Evolutionary conservation across 768 basidiomycete species (phyloP).

Genomic region (Suillus paluster): DNA sequence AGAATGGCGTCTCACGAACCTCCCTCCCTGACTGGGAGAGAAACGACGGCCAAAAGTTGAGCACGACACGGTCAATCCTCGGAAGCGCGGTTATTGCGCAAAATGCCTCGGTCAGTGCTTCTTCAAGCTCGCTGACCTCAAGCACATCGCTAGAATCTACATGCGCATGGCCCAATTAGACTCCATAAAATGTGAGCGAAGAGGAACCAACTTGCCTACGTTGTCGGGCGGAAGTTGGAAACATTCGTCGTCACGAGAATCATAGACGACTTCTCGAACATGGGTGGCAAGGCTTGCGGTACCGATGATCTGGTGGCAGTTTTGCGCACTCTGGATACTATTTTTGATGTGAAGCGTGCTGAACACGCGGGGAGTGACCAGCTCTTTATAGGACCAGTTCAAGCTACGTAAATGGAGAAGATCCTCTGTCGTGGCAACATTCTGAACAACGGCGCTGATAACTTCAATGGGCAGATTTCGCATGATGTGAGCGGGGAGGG

Average conservation of each 20-base stretch:
- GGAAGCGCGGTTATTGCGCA: conserved; percentile 23
- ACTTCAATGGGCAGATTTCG: conserved; percentile 32
- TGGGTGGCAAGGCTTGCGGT: conserved; percentile 24
- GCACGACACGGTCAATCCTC: conserved; percentile 25
- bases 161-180: conserved; percentile 7
- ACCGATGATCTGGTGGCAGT: conserved; percentile 23
- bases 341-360: conserved; percentile 26
- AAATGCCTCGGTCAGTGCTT: conserved; percentile 30
- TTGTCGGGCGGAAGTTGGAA: conserved; percentile 27
- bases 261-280: conserved; percentile 33
- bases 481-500: conserved; percentile 17
- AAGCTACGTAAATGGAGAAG: conserved; percentile 31
- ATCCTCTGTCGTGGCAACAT: conserved; percentile 26
- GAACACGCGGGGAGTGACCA: conserved; percentile 29
- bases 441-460: conserved; percentile 28
- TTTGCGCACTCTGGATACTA: conserved; percentile 30
- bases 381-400: conserved; percentile 28
- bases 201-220: conserved; percentile 15
- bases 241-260: conserved; percentile 26
- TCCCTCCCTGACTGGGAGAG: conserved; percentile 24
- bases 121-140: conserved; percentile 36
- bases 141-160: conserved; percentile 28
- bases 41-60: conserved; percentile 38
- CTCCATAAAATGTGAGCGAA: neutral
- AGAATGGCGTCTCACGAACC: conserved; percentile 31